phyloP scores from a whole-genome alignment of 306 rosid genomes.

The Senna siamea region DNA sequence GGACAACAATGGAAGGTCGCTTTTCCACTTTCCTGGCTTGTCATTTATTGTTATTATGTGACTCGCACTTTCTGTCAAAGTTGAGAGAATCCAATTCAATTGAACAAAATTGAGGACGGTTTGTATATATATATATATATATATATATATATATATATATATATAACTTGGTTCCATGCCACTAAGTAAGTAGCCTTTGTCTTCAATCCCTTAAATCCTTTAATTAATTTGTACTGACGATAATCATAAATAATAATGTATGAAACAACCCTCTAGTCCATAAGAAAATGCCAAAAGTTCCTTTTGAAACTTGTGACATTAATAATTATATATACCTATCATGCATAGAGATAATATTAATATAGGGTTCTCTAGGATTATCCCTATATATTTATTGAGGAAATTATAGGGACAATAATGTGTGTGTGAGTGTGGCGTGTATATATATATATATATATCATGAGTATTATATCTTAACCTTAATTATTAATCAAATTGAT shows the following conservation, averaged over 20 bases:
- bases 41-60: conserved; percentile 18
- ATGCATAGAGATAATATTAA: neutral
- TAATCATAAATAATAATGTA: conserved; percentile 19
- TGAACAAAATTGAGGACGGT: conserved; percentile 21
- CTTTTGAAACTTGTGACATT: conserved; percentile 41
- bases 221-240: neutral
- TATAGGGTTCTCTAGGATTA: conserved; percentile 31
- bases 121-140: neutral
- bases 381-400: conserved; percentile 36
- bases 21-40: conserved; percentile 31
- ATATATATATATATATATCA: conserved; percentile 7
- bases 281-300: conserved; percentile 42
- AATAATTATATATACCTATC: conserved; percentile 28
- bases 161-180: neutral
- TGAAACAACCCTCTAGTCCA: neutral
- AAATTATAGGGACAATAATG: conserved; percentile 34
- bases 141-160: too few relatives aligned
- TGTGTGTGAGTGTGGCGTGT: too few relatives aligned
- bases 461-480: conserved; percentile 34
- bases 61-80: conserved; percentile 18
- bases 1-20: conserved; percentile 19
- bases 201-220: too few relatives aligned
- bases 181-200: neutral
- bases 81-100: conserved; percentile 35
- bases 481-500: conserved; percentile 37